Evolutionary conservation across 768 basidiomycete species (phyloP).

Genomic region (Termitomyces heimii): DNA sequence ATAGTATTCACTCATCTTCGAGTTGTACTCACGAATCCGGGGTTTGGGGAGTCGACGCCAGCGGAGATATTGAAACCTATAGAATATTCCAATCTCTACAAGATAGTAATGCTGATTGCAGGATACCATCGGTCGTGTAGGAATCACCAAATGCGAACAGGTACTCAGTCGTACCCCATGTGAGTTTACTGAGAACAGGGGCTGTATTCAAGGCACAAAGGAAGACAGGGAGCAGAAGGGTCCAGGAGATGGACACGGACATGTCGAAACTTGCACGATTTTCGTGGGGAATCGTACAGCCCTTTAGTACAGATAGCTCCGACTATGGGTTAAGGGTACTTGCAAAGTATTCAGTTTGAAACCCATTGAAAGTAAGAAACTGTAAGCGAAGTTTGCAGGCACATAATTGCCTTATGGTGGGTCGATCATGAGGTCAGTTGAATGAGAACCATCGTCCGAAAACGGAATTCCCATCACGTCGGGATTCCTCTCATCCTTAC

Average conservation of each 20-base stretch:
- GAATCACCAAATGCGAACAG: constrained; percentile 62
- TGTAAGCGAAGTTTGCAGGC: background rate
- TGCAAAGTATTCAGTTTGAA: background rate
- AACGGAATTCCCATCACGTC: constrained; percentile 5
- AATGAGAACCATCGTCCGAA: constrained; percentile 1
- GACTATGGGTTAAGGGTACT: constrained; percentile 4
- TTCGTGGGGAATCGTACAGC: background rate
- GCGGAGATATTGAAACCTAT: constrained; percentile 53
- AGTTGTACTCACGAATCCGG: constrained; percentile 38
- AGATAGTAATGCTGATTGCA: background rate
- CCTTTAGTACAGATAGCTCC: background rate
- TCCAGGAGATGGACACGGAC: background rate
- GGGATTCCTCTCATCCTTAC: background rate
- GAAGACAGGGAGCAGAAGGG: constrained; percentile 1
- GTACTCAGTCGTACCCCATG: constrained; percentile 50
- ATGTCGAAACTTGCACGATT: background rate
- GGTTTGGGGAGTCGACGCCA: constrained; percentile 45
- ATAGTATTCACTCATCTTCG: background rate
- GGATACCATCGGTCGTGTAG: constrained; percentile 43
- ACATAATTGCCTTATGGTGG: background rate
- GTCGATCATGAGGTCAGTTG: constrained; percentile 3
- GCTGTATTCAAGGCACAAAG: background rate
- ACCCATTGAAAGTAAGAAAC: background rate
- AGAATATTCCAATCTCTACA: background rate
- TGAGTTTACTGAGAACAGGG: constrained; percentile 23